Evolutionary conservation across 2,329 filamentous ascomycete species (phyloP).

Genomic region (Penicillium sp.): DNA sequence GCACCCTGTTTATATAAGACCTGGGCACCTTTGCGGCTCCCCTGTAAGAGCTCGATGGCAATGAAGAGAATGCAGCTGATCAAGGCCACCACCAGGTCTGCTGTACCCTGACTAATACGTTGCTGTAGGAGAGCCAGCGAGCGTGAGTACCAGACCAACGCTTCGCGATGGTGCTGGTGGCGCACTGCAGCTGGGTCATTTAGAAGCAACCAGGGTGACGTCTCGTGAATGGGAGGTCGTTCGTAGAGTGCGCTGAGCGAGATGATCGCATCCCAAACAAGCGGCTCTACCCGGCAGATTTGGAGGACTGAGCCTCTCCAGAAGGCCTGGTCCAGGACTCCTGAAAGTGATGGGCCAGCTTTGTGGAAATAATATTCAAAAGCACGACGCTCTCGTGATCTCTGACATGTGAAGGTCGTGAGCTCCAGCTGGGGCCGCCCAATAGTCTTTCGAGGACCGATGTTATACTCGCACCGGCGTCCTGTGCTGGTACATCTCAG

Average conservation of each 20-base stretch:
- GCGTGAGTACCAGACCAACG: conserved; percentile 22
- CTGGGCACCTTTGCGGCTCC: conserved; percentile 15
- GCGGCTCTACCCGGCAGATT: conserved; percentile 26
- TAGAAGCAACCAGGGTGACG: conserved; percentile 10
- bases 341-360: conserved; percentile 25
- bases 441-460: not conserved
- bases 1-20: conserved; percentile 13
- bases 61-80: conserved; percentile 23
- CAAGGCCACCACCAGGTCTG: conserved; percentile 16
- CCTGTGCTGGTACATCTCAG: conserved; percentile 19
- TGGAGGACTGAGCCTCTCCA: conserved; percentile 30
- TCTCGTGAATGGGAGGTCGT: conserved; percentile 18
- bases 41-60: conserved; percentile 22
- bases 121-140: conserved; percentile 18
- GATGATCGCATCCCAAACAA: conserved; percentile 32
- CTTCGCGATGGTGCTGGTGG: conserved; percentile 15
- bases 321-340: conserved; percentile 27
- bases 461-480: conserved; percentile 17
- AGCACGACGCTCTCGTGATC: conserved; percentile 26
- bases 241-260: conserved; percentile 31
- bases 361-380: conserved; percentile 31
- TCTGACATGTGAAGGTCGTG: not conserved
- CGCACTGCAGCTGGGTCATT: conserved; percentile 13
- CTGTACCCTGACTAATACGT: conserved; percentile 16
- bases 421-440: not conserved